These are phyloP conservation scores for Endoconidiophora laricicola DNA, from an alignment of 2,329 filamentous ascomycete genomes.

Conservation along the genomic window DNA sequence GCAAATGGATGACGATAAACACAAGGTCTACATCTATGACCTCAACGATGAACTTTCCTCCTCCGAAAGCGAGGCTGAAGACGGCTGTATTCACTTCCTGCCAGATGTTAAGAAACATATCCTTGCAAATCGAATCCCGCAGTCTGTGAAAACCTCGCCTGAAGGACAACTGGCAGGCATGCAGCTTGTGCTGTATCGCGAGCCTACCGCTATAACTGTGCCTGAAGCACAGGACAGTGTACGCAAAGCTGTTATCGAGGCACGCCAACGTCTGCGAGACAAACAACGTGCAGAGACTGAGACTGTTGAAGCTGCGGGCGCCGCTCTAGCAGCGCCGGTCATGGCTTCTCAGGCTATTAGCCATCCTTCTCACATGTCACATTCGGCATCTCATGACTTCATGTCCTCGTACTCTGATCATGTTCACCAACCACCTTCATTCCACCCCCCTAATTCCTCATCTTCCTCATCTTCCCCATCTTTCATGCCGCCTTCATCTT, in stretches of 20 bases:
- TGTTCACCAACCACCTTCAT: background rate
- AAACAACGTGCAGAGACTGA: slow-evolving; percentile 26
- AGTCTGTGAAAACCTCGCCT: slow-evolving; percentile 35
- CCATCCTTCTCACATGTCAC: no score
- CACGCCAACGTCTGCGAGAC: slow-evolving; percentile 50
- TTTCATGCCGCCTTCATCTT: background rate
- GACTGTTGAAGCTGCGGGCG: background rate
- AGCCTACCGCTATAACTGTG: slow-evolving; percentile 60
- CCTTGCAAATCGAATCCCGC: slow-evolving; percentile 50
- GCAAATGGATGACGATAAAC: slow-evolving; percentile 71
- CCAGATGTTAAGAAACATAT: slow-evolving; percentile 76
- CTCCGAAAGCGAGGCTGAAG: slow-evolving; percentile 35
- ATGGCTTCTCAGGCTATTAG: background rate
- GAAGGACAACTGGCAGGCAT: slow-evolving; percentile 30
- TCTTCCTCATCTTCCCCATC: background rate
- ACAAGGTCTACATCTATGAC: slow-evolving; percentile 82
- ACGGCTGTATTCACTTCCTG: slow-evolving; percentile 55
- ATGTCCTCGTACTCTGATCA: no score
- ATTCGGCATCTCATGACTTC: no score
- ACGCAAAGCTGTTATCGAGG: slow-evolving; percentile 68
- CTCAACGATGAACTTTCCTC: slow-evolving; percentile 70
- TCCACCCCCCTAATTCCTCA: background rate
- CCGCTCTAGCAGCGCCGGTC: background rate
- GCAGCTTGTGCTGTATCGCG: slow-evolving; percentile 71
- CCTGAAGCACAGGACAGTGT: slow-evolving; percentile 62